These are phyloP conservation scores for Allomyces macrogynus DNA, from an alignment of 192 early-diverging fungal genomes.

Conservation along the genomic window DNA sequence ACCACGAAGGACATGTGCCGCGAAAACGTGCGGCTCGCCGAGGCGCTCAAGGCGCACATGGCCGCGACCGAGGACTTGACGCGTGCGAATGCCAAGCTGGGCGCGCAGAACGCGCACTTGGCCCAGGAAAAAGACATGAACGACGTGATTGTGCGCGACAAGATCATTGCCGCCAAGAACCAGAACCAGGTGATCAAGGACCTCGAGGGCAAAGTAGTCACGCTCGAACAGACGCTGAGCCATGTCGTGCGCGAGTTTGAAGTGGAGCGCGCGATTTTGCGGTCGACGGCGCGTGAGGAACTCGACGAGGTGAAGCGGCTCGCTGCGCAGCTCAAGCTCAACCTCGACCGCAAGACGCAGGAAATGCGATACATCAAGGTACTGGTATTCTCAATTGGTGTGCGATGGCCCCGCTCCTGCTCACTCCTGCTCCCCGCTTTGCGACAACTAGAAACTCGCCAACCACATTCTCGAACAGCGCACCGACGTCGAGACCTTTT, in stretches of 20 bases:
- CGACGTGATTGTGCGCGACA: conserved; percentile 39
- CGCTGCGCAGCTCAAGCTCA: conserved; percentile 14
- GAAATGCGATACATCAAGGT: conserved; percentile 44
- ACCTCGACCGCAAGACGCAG: conserved; percentile 16
- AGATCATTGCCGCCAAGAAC: conserved; percentile 31
- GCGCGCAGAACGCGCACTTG: conserved; percentile 16
- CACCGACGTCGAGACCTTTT: conserved; percentile 36
- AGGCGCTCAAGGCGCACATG: conserved; percentile 34
- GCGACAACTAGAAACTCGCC: conserved; percentile 11
- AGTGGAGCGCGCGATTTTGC: conserved; percentile 30
- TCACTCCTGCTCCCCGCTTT: too few relatives aligned
- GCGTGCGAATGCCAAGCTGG: conserved; percentile 19
- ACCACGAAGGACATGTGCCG: conserved; percentile 45
- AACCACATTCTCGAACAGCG: conserved; percentile 40
- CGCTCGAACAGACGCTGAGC: conserved; percentile 33
- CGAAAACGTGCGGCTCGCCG: conserved; percentile 37
- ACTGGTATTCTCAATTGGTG: background rate
- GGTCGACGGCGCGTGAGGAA: conserved; percentile 22
- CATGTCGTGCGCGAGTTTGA: conserved; percentile 42
- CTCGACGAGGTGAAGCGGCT: conserved; percentile 27
- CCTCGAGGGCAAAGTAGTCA: conserved; percentile 27
- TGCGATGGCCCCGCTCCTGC: too few relatives aligned
- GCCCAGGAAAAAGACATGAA: conserved; percentile 37
- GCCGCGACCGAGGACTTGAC: conserved; percentile 29
- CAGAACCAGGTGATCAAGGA: conserved; percentile 31